These are phyloP conservation scores for Fusarium sp. DNA, from an alignment of 2,329 filamentous ascomycete species.

Conservation along the genomic window DNA sequence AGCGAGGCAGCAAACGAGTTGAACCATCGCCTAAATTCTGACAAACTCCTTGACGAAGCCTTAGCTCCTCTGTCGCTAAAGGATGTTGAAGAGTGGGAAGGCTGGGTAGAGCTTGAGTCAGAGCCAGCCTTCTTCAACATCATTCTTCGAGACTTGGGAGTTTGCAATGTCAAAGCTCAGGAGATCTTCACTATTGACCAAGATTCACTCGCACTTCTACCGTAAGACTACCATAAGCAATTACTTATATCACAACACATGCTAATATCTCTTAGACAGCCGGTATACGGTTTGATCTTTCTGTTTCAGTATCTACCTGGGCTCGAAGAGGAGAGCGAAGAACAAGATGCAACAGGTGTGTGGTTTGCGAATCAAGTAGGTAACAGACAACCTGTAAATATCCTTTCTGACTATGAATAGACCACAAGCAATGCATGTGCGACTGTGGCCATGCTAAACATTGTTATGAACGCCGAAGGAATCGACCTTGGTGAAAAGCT, in stretches of 20 bases:
- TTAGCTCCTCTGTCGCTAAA: slow-evolving; percentile 59
- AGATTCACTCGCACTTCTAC: slow-evolving; percentile 68
- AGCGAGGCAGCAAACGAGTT: slow-evolving; percentile 47
- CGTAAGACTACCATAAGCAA: slow-evolving; percentile 55
- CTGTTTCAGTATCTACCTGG: slow-evolving; percentile 77
- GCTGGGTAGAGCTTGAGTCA: slow-evolving; percentile 88
- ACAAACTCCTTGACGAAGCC: slow-evolving; percentile 57
- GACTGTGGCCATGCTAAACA: slow-evolving; percentile 91
- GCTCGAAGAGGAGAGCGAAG: slow-evolving; percentile 60
- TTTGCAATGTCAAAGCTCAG: slow-evolving; percentile 75
- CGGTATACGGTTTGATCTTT: slow-evolving; percentile 88
- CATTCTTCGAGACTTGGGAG: slow-evolving; percentile 82
- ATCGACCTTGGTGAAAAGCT: slow-evolving; percentile 77
- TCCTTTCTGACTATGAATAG: slow-evolving; percentile 52
- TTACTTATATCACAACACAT: not conserved
- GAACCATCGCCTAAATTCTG: slow-evolving; percentile 43
- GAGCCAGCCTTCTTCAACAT: slow-evolving; percentile 90
- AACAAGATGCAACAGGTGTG: slow-evolving; percentile 66
- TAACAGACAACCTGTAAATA: not conserved
- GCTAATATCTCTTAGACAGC: slow-evolving; percentile 62
- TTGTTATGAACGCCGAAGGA: slow-evolving; percentile 82
- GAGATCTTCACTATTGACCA: slow-evolving; percentile 81
- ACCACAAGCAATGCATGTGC: slow-evolving; percentile 88
- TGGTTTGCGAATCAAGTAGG: slow-evolving; percentile 95
- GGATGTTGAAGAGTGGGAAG: slow-evolving; percentile 71